Percentiles rank a stretch among this genome's conserved stretches.
phyloP scores from a whole-genome alignment of 768 basidiomycete species.

The Cubamyces sp. region DNA sequence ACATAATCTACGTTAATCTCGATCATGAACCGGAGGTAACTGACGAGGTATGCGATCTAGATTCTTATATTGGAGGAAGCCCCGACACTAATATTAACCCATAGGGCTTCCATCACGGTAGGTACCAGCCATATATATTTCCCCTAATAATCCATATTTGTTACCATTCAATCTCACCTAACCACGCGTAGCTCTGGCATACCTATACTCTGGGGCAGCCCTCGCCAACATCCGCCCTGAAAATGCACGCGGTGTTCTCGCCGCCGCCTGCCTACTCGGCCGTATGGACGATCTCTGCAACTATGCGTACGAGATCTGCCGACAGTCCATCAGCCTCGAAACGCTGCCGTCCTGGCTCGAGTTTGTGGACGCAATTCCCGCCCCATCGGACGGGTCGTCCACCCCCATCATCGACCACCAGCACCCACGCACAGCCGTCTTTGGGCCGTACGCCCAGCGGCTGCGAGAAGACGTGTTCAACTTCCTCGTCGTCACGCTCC shows the following conservation, averaged over 20 bases:
- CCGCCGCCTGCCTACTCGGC: conserved; percentile 82
- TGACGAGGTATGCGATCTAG: conserved; percentile 64
- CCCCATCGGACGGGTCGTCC: conserved; percentile 51
- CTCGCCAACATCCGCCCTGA: conserved; percentile 68
- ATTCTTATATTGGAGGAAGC: neutral
- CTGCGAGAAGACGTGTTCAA: conserved; percentile 78
- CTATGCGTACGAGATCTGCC: conserved; percentile 78
- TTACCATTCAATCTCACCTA: no score
- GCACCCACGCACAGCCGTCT: conserved; percentile 55
- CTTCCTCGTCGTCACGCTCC: conserved; percentile 76
- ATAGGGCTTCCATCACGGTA: conserved; percentile 56
- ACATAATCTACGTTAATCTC: conserved; percentile 73
- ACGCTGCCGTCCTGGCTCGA: conserved; percentile 78
- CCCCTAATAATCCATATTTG: no score
- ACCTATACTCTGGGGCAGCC: conserved; percentile 77
- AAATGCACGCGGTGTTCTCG: conserved; percentile 85
- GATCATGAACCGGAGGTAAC: conserved; percentile 83
- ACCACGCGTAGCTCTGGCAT: conserved; percentile 64
- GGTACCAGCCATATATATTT: neutral
- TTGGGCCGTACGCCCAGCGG: conserved; percentile 77
- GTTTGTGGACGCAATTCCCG: conserved; percentile 66
- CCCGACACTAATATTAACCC: neutral
- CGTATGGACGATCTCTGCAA: conserved; percentile 86
- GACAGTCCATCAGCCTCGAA: conserved; percentile 73
- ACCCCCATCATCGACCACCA: conserved; percentile 43